A percentile compares a stretch with the other conserved stretches of the same genome.
These are phyloP conservation scores for Eimeria maxima DNA, from an alignment of 169 alveolate genomes.

Conservation along the genomic window DNA sequence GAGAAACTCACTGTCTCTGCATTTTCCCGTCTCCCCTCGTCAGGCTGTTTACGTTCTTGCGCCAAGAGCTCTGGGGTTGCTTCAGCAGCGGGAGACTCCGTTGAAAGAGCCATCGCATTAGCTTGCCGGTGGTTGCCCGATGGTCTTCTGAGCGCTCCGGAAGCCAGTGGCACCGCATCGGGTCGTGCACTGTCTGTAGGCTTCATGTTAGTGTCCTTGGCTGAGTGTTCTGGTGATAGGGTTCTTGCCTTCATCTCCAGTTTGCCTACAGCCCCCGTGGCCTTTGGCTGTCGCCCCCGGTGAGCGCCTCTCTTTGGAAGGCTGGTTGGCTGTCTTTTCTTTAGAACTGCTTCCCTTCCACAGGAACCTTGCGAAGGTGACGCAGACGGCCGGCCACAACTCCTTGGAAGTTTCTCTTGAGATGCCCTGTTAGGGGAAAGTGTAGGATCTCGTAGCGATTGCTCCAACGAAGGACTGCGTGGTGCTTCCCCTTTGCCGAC, in stretches of 20 bases:
- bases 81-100: neutral
- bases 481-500: neutral
- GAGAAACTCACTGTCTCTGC: neutral
- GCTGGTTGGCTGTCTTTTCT: neutral
- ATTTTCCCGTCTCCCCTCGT: neutral
- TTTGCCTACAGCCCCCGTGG: neutral
- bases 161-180: neutral
- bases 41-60: neutral
- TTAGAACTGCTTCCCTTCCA: neutral
- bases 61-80: neutral
- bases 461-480: neutral
- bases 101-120: neutral
- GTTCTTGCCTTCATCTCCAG: neutral
- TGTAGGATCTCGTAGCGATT: neutral
- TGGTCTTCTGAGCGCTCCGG: neutral
- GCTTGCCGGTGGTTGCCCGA: neutral
- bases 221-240: neutral
- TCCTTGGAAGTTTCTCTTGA: neutral
- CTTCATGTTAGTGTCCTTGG: neutral
- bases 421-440: neutral
- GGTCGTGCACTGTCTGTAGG: neutral
- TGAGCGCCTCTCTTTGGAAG: neutral
- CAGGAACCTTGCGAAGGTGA: neutral
- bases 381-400: neutral
- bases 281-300: neutral